Base-by-base conservation (phyloP, 192 early-diverging fungal species). In the Nowakowskiella sp. region DNA sequence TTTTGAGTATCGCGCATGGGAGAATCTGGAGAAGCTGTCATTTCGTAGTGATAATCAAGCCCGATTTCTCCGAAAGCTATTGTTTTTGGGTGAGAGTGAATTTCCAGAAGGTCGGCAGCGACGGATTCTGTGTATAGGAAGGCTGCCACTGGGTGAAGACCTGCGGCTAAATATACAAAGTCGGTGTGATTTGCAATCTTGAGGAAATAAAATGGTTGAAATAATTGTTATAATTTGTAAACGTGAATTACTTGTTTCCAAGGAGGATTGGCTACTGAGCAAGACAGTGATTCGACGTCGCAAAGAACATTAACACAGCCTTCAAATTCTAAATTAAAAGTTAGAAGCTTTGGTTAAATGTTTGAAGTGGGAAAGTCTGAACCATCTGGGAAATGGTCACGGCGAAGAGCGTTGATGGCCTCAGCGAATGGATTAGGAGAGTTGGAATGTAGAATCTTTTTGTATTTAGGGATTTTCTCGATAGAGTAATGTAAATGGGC, bases 301-400 rank as follows among this genome's bases (percentile, higher is more conserved):
- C 52, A 54, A 7, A 54, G 42, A 6, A 54, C 52, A 54, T 54
- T 54, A 25, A 54, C 21, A 25, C 52, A 54, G 6, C 42, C 52
- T 19, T 49, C 47, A 13, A 54, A 49, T 36, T 54, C n/a, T n/a
- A n/a, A n/a, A n/a, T n/a, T n/a, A n/a, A n/a, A n/a, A n/a, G n/a
- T n/a, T n/a, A n/a, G n/a, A n/a, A n/a, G n/a, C n/a, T n/a, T n/a
- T n/a, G n/a, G n/a, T n/a, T n/a, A n/a, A n/a, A n/a, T n/a, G n/a
- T n/a, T n/a, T n/a, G n/a, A n/a, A n/a, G n/a, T n/a, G n/a, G n/a
- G n/a, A n/a, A n/a, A n/a, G n/a, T n/a, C n/a, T n/a, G n/a, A n/a
- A n/a, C n/a, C 30, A 7, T 44, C 42, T 34, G 49, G 49, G 49
- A 50, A 50, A 34, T 26, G n/a, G 6, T 50, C n/a, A 19, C 42